These are phyloP conservation scores for Neolentinus lepideus DNA, from an alignment of 1,284 basidiomycete species.

Conservation along the genomic window DNA sequence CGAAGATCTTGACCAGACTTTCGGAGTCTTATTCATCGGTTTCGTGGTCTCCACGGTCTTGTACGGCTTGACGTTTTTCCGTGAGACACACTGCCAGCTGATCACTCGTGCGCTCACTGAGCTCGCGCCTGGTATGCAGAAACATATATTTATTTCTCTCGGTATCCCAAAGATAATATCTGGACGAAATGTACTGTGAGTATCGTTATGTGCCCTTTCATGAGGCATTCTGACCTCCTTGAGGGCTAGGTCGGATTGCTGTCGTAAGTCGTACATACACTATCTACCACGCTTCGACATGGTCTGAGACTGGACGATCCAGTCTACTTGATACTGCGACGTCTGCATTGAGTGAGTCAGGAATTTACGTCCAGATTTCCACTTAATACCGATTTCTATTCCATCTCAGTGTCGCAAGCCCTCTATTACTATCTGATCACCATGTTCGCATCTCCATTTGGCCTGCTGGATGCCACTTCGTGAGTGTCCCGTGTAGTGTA, in stretches of 20 bases:
- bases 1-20: constrained; percentile 20
- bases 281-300: neutral
- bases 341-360: constrained; percentile 20
- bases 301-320: neutral
- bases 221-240: neutral
- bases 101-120: neutral
- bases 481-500: constrained; percentile 16
- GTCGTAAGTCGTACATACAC: constrained; percentile 14
- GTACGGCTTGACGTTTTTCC: constrained; percentile 37
- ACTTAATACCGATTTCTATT: neutral
- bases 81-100: constrained; percentile 18
- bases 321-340: constrained; percentile 20
- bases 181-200: constrained; percentile 24
- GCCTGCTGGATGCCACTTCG: constrained; percentile 26
- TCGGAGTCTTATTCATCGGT: constrained; percentile 28
- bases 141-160: constrained; percentile 31
- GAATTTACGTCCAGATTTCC: neutral
- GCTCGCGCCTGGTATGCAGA: constrained; percentile 17
- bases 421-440: constrained; percentile 30
- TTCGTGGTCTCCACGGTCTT: constrained; percentile 28
- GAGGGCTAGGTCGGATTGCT: constrained; percentile 23
- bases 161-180: constrained; percentile 23
- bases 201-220: constrained; percentile 1
- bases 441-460: constrained; percentile 24
- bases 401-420: constrained; percentile 6